A percentile compares a stretch with the other conserved stretches of the same genome.
Conservation (phyloP, 176 grass and related monocot genomes). For the Leersia perrieri region DNA sequence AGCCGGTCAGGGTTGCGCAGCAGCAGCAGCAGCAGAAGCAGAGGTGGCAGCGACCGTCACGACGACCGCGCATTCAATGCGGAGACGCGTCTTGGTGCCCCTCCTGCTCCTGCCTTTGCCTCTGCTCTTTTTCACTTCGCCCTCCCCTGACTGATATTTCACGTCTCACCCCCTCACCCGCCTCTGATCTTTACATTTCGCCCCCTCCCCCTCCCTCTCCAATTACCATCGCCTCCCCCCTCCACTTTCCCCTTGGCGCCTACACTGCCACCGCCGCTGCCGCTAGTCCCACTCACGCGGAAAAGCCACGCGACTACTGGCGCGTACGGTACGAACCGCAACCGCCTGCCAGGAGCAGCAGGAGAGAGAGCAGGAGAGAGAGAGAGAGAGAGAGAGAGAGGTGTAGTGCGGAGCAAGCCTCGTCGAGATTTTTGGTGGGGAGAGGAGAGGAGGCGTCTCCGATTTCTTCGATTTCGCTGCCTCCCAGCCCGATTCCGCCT, state of each 20-base stretch:
- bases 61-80: conserved; percentile 34
- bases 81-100: conserved; percentile 3
- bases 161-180: too few relatives aligned
- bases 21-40: neutral
- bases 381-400: too few relatives aligned
- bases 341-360: neutral
- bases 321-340: conserved; percentile 21
- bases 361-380: neutral
- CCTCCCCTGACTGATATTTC: too few relatives aligned
- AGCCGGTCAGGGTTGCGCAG: neutral
- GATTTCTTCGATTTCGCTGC: too few relatives aligned
- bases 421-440: neutral
- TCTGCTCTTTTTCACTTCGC: too few relatives aligned
- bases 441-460: neutral
- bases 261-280: neutral
- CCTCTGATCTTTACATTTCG: too few relatives aligned
- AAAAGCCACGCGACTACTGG: conserved; percentile 15
- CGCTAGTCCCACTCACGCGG: conserved; percentile 8
- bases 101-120: neutral
- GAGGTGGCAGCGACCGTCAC: conserved; percentile 19
- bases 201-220: neutral
- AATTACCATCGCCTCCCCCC: neutral
- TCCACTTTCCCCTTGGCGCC: neutral
- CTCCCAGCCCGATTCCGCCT: neutral
- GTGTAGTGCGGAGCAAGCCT: conserved; percentile 15